A percentile compares a stretch with the other conserved stretches of the same genome.
These are phyloP conservation scores for Gaeumannomyces tritici DNA, from an alignment of 2,329 filamentous ascomycete species.

Conservation along the genomic window DNA sequence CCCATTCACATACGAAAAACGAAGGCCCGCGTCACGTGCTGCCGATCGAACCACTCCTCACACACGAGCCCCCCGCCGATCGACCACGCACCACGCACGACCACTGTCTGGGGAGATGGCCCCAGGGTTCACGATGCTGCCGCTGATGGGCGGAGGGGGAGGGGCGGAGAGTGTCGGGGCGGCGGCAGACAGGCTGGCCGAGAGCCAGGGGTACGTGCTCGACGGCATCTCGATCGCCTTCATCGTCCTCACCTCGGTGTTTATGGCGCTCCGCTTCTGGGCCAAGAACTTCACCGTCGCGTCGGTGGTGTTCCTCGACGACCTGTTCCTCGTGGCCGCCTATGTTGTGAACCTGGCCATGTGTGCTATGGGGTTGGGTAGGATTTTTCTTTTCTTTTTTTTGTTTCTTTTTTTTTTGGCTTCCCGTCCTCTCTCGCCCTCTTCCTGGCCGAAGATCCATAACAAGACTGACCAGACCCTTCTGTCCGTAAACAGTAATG, in stretches of 20 bases:
- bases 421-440: too few relatives aligned
- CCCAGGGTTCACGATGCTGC: background rate
- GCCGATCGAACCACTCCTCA: too few relatives aligned
- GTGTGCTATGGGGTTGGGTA: slow-evolving; percentile 13
- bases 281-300: slow-evolving; percentile 10
- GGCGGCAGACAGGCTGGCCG: slow-evolving; percentile 1
- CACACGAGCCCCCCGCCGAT: too few relatives aligned
- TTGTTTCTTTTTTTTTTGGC: too few relatives aligned
- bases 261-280: slow-evolving; percentile 10
- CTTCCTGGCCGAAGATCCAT: background rate
- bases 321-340: slow-evolving; percentile 10
- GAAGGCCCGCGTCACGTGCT: too few relatives aligned
- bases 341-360: slow-evolving; percentile 13
- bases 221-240: slow-evolving; percentile 14
- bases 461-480: background rate
- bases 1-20: too few relatives aligned
- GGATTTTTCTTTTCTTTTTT: background rate
- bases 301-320: slow-evolving; percentile 9
- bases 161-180: too few relatives aligned
- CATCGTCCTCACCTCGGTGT: slow-evolving; percentile 8
- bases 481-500: slow-evolving; percentile 10
- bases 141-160: background rate
- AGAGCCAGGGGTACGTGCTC: slow-evolving; percentile 10
- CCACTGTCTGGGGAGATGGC: too few relatives aligned
- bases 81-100: too few relatives aligned